Evolutionary conservation across 805 yeast genomes (phyloP).

Genomic region (Barnettozyma pratensis): DNA sequence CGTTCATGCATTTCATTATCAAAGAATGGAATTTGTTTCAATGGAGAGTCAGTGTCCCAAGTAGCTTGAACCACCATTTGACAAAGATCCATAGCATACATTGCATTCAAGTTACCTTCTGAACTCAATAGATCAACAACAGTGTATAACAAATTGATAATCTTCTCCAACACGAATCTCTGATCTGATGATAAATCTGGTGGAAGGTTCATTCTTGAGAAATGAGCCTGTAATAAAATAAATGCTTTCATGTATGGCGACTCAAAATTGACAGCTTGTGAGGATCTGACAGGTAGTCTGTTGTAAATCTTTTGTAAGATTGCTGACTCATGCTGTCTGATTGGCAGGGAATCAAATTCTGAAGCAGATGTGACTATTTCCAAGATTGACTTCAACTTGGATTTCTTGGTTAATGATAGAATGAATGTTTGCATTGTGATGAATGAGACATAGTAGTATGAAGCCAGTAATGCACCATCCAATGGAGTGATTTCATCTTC

Average conservation of each 20-base stretch:
- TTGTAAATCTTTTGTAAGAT: slow-evolving; percentile 46
- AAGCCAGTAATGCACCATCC: slow-evolving; percentile 69
- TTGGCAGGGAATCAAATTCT: slow-evolving; percentile 66
- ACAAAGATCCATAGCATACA: slow-evolving; percentile 77
- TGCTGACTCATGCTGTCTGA: slow-evolving; percentile 55
- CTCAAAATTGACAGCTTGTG: slow-evolving; percentile 27
- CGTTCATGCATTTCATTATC: slow-evolving; percentile 44
- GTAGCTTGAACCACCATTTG: slow-evolving; percentile 87
- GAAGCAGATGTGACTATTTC: slow-evolving; percentile 61
- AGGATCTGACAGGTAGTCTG: slow-evolving; percentile 57
- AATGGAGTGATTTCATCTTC: slow-evolving; percentile 43
- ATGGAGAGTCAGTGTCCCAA: slow-evolving; percentile 75
- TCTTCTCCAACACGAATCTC: slow-evolving; percentile 41
- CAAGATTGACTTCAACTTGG: slow-evolving; percentile 56
- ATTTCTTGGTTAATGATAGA: slow-evolving; percentile 43
- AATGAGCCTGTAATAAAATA: slow-evolving; percentile 73
- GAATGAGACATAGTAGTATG: slow-evolving; percentile 64
- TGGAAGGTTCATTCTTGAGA: slow-evolving; percentile 60
- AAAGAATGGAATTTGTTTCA: slow-evolving; percentile 78
- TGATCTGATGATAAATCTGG: slow-evolving; percentile 59
- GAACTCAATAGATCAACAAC: slow-evolving; percentile 72
- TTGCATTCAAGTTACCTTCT: slow-evolving; percentile 74
- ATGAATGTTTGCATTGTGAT: slow-evolving; percentile 60
- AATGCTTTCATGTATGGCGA: slow-evolving; percentile 68
- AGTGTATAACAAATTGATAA: slow-evolving; percentile 54